These are phyloP conservation scores for Coemansia sp. DNA, from an alignment of 192 early-diverging fungal species.

Conservation along the genomic window DNA sequence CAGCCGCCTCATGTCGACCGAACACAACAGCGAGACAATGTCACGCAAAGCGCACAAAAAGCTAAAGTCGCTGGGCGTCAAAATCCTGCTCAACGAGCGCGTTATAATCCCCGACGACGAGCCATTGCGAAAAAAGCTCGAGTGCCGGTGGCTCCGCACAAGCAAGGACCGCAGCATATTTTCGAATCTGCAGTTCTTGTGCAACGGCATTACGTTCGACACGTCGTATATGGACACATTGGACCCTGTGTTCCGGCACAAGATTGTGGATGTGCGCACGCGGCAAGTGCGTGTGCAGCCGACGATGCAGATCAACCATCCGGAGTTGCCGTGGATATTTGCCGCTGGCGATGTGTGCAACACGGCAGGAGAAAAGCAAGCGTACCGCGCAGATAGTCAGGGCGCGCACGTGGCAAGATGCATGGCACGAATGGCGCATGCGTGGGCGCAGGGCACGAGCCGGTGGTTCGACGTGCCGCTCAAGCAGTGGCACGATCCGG, in stretches of 20 bases:
- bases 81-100: conserved; percentile 57
- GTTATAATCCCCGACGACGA: conserved; percentile 66
- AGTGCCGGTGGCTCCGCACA: conserved; percentile 51
- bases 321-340: conserved; percentile 68
- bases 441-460: conserved; percentile 40
- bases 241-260: conserved; percentile 47
- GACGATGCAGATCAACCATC: conserved; percentile 72
- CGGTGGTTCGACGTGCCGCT: conserved; percentile 48
- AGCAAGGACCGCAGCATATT: conserved; percentile 47
- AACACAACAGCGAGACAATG: conserved; percentile 45
- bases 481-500: conserved; percentile 52
- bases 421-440: conserved; percentile 52
- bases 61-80: conserved; percentile 54
- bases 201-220: conserved; percentile 74
- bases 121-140: conserved; percentile 31
- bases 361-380: conserved; percentile 51
- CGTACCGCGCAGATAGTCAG: conserved; percentile 50
- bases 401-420: conserved; percentile 49
- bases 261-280: conserved; percentile 55
- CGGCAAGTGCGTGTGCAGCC: conserved; percentile 66
- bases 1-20: conserved; percentile 37
- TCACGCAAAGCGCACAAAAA: conserved; percentile 59
- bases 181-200: conserved; percentile 63
- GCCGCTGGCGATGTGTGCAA: conserved; percentile 68
- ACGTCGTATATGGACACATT: conserved; percentile 59